These are phyloP conservation scores for Ilyonectria mors-panacis DNA, from an alignment of 2,329 filamentous ascomycete genomes.

Conservation along the genomic window DNA sequence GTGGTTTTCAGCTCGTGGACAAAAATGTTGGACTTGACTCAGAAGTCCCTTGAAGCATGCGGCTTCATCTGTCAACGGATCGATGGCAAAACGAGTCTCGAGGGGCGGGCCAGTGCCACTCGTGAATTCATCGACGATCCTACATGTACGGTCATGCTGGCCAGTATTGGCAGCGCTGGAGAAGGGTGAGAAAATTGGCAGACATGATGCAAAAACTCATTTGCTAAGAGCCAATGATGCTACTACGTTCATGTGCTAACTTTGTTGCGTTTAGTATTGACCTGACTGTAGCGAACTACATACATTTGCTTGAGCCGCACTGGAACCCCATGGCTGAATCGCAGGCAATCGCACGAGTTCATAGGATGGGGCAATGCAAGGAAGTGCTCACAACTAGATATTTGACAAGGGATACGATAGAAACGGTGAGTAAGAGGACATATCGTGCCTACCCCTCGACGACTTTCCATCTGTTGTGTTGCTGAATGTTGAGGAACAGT, in stretches of 20 bases:
- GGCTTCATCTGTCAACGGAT: conserved; percentile 42
- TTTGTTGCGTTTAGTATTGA: not conserved
- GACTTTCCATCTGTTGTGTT: not conserved
- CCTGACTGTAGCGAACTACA: not conserved
- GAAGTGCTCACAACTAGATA: not conserved
- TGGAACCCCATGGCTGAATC: conserved; percentile 18
- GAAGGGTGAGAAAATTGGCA: conserved; percentile 36
- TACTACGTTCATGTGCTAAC: not conserved
- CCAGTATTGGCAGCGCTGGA: conserved; percentile 50
- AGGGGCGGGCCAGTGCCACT: conserved; percentile 27
- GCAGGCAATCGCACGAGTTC: conserved; percentile 10
- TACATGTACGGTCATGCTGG: conserved; percentile 50
- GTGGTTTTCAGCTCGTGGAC: conserved; percentile 34
- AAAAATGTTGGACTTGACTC: conserved; percentile 48
- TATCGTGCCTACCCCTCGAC: too few relatives aligned
- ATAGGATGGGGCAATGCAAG: not conserved
- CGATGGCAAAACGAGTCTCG: conserved; percentile 43
- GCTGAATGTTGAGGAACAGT: not conserved
- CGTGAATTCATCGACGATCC: too few relatives aligned
- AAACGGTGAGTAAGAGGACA: not conserved
- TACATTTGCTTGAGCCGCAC: conserved; percentile 11
- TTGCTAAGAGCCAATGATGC: not conserved
- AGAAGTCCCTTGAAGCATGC: conserved; percentile 26
- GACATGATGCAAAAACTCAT: too few relatives aligned
- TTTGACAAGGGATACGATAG: not conserved